Base-by-base conservation (phyloP, 768 basidiomycete genomes). In the Mrakia gelida region DNA sequence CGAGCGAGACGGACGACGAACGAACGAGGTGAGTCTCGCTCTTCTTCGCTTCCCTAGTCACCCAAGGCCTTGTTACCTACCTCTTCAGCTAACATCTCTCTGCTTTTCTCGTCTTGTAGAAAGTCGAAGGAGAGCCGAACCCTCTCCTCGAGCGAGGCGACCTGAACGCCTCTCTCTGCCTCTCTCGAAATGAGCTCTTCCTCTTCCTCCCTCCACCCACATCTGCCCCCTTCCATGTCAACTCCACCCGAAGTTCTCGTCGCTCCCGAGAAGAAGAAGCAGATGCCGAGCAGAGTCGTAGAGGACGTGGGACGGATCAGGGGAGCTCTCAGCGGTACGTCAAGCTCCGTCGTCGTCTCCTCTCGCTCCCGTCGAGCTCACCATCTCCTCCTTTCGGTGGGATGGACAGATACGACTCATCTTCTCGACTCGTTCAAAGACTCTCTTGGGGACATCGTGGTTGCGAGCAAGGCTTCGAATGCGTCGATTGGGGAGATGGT, bases 121-220 rank as follows among this genome's bases (percentile, higher is more conserved):
- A 38, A 38, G 38, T 38, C 38, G 38, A 38, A 38, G 38, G 38
- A 38, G 38, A 38, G 38, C 8, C 38, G 38, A 38, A 38, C 38
- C 38, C 8, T 8, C 4, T 38, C 38, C 4, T 38, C 38, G 38
- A 38, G n/a, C 3, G 62, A 34, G 30, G 34, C 5, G 59, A 16
- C 4, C 59, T 3, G 30, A 65, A 21, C n/a, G n/a, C n/a, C n/a
- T n/a, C n/a, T n/a, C n/a, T n/a, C n/a, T n/a, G n/a, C n/a, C n/a
- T 28, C 7, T 21, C 62, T 23, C 3, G 4, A 11, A 18, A n/a
- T 26, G 38, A n/a, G 11, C 67, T n/a, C 41, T n/a, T 6, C 65
- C 38, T 43, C 65, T 68, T 70, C 10, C 67, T 43, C 34, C 67
- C 13, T 70, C 67, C 67, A 41, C 18, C 67, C 34, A 26, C 67